Conservation (phyloP, 2,329 filamentous ascomycete genomes). For the Lizonia empirigonia region DNA sequence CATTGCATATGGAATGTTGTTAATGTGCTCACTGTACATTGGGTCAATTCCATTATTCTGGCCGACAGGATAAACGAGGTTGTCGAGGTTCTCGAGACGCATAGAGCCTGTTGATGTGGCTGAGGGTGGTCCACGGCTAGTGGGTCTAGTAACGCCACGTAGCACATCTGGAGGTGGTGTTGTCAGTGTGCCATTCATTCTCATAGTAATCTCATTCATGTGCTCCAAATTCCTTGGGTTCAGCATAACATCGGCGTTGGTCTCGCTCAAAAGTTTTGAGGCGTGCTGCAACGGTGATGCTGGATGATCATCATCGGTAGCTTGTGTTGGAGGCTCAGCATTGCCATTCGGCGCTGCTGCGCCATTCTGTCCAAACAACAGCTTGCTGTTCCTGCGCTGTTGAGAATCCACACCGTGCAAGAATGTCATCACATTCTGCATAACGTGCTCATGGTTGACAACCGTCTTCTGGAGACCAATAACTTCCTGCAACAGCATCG, state of each 20-base stretch:
- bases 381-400: slow-evolving; percentile 64
- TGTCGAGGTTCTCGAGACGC: slow-evolving; percentile 65
- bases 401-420: slow-evolving; percentile 69
- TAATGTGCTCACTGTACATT: slow-evolving; percentile 90
- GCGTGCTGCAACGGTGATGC: slow-evolving; percentile 72
- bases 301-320: slow-evolving; percentile 64
- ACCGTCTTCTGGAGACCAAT: slow-evolving; percentile 72
- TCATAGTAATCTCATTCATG: slow-evolving; percentile 64
- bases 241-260: slow-evolving; percentile 68
- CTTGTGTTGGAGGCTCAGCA: slow-evolving; percentile 50
- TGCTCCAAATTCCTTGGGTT: slow-evolving; percentile 69
- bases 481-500: slow-evolving; percentile 67
- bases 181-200: slow-evolving; percentile 61
- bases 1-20: slow-evolving; percentile 87
- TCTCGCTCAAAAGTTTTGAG: slow-evolving; percentile 68
- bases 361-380: slow-evolving; percentile 45
- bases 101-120: slow-evolving; percentile 59
- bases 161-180: slow-evolving; percentile 62
- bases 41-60: slow-evolving; percentile 92
- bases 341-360: slow-evolving; percentile 51
- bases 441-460: slow-evolving; percentile 72
- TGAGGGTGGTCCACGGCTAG: slow-evolving; percentile 53
- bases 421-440: slow-evolving; percentile 73
- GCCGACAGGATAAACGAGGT: slow-evolving; percentile 87
- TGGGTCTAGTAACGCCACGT: slow-evolving; percentile 54